phyloP scores from a whole-genome alignment of 2,329 filamentous ascomycete species.

The Alternaria consortialis region DNA sequence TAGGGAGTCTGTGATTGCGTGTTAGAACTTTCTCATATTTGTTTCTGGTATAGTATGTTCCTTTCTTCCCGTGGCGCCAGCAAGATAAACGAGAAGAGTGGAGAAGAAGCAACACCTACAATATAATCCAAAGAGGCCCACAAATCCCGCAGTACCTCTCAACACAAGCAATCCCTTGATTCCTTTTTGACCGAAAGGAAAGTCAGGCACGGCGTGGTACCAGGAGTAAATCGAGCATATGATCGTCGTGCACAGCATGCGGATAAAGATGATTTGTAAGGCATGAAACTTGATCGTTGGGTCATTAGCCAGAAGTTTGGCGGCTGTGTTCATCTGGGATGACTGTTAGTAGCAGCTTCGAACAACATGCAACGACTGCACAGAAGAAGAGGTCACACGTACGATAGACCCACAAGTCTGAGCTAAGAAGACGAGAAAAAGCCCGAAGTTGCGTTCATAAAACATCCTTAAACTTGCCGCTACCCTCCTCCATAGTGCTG shows the following conservation, averaged over 20 bases:
- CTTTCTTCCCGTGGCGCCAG: neutral
- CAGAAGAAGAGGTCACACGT: neutral
- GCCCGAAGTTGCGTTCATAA: slow-evolving; percentile 36
- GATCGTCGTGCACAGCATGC: slow-evolving; percentile 76
- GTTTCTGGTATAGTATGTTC: neutral
- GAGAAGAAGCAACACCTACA: slow-evolving; percentile 26
- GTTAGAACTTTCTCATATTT: slow-evolving; percentile 3
- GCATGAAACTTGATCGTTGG: slow-evolving; percentile 40
- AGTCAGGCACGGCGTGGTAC: slow-evolving; percentile 59
- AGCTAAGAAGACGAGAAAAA: slow-evolving; percentile 36
- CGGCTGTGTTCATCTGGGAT: slow-evolving; percentile 35
- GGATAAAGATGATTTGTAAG: slow-evolving; percentile 73
- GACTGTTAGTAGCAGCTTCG: neutral
- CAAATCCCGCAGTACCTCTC: slow-evolving; percentile 36
- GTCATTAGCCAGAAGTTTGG: slow-evolving; percentile 36
- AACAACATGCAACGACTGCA: neutral
- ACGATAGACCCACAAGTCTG: slow-evolving; percentile 52
- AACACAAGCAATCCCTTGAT: slow-evolving; percentile 31
- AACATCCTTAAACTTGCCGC: slow-evolving; percentile 20
- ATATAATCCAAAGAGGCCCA: slow-evolving; percentile 41
- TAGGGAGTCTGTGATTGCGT: slow-evolving; percentile 59
- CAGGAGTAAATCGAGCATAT: slow-evolving; percentile 76
- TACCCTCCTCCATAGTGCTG: slow-evolving; percentile 3
- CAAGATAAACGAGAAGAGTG: neutral
- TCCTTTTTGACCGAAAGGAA: slow-evolving; percentile 30